Percentiles rank a stretch among this genome's conserved stretches.
Conservation (phyloP, 768 basidiomycete genomes). For the Pulveroboletus sp. region DNA sequence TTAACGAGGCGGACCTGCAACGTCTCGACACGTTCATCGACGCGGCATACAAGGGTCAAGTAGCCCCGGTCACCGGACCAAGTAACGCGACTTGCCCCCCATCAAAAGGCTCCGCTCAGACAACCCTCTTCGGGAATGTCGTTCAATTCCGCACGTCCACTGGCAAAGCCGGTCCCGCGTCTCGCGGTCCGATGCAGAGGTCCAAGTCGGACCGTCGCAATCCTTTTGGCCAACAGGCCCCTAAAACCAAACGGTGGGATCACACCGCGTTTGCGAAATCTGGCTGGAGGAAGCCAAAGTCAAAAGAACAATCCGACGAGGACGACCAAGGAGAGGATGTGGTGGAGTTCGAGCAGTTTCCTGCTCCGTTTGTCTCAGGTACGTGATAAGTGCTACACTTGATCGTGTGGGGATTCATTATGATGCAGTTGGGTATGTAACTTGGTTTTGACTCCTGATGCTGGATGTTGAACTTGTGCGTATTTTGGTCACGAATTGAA, state of each 20-base stretch:
- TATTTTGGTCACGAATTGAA: slow-evolving; percentile 10
- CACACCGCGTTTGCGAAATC: slow-evolving; percentile 82
- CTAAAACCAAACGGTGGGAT: slow-evolving; percentile 85
- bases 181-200: slow-evolving; percentile 36
- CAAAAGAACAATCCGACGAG: slow-evolving; percentile 51
- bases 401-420: slow-evolving; percentile 8
- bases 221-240: slow-evolving; percentile 50
- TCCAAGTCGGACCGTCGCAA: slow-evolving; percentile 39
- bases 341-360: slow-evolving; percentile 78
- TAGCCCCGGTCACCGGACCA: slow-evolving; percentile 39
- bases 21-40: slow-evolving; percentile 51
- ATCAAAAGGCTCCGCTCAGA: slow-evolving; percentile 47
- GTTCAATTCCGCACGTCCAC: slow-evolving; percentile 32
- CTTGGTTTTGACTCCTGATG: background rate
- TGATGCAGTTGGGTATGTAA: slow-evolving; percentile 50
- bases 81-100: slow-evolving; percentile 22
- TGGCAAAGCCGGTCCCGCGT: slow-evolving; percentile 23
- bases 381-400: slow-evolving; percentile 26
- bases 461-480: slow-evolving; percentile 5
- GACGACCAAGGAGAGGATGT: slow-evolving; percentile 55
- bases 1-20: slow-evolving; percentile 52
- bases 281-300: slow-evolving; percentile 54
- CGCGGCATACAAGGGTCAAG: slow-evolving; percentile 40
- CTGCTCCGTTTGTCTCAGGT: slow-evolving; percentile 72
- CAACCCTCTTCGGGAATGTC: slow-evolving; percentile 64